Conservation (phyloP, 2,329 filamentous ascomycete genomes). For the Fusarium chlamydosporum region DNA sequence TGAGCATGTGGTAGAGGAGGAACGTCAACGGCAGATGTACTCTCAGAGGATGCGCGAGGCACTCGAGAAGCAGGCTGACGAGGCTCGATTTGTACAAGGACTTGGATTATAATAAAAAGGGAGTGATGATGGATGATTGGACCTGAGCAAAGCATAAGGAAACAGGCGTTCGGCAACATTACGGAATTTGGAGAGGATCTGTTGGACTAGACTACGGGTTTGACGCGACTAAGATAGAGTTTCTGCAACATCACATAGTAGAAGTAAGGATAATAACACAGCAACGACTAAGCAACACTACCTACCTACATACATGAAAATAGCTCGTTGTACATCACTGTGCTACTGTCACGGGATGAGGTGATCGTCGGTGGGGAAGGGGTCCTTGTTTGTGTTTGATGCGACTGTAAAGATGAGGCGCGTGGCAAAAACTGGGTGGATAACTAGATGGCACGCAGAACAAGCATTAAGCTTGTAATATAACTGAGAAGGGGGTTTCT, state of each 20-base stretch:
- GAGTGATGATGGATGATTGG: constrained; percentile 10
- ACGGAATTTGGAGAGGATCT: constrained; percentile 23
- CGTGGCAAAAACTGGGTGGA: constrained; percentile 26
- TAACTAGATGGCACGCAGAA: constrained; percentile 15
- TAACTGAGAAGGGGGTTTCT: neutral
- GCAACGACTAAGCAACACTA: neutral
- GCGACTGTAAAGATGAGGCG: constrained; percentile 36
- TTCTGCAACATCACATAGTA: constrained; percentile 23
- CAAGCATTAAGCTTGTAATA: constrained; percentile 39
- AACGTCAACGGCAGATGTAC: constrained; percentile 72
- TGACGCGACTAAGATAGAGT: constrained; percentile 17
- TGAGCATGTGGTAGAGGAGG: constrained; percentile 58
- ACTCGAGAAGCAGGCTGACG: constrained; percentile 82
- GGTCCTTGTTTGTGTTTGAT: constrained; percentile 17
- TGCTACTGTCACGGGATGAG: constrained; percentile 20
- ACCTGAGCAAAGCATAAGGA: neutral
- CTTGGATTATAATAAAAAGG: constrained; percentile 59
- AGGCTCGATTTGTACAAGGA: constrained; percentile 79
- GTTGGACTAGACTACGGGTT: neutral
- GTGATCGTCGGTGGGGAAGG: constrained; percentile 43
- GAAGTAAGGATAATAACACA: constrained; percentile 3
- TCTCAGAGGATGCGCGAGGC: constrained; percentile 80
- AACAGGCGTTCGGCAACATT: constrained; percentile 17
- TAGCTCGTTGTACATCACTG: constrained; percentile 15
- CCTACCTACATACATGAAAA: too few relatives aligned